Base-by-base conservation (phyloP, 2,329 filamentous ascomycete species). In the Botrytis cinerea region DNA sequence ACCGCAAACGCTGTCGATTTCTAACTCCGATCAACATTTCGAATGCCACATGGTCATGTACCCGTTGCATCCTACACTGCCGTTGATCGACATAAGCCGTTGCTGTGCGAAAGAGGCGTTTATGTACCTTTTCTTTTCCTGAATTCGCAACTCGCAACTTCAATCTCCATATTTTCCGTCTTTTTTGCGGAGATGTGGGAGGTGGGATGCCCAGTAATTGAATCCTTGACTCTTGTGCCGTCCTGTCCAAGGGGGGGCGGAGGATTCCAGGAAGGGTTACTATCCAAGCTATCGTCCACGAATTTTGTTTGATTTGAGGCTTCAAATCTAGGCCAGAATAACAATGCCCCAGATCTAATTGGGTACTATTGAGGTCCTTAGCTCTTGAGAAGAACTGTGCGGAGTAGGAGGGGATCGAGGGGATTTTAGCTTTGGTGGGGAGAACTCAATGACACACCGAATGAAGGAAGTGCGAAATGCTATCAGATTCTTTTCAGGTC, bases 181-280 rank as follows among this genome's bases (percentile, higher is more conserved):
- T 40, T 51, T 51, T 51, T 51, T 51, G 69, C 57, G 59, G 69
- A 71, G 57, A 32, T 71, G 69, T 63, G 66, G 66, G 69, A 61
- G 54, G 66, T 68, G 66, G 64, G 46, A 68, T 57, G 48, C 35
- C 38, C 35, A 16, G 48, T 32, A 28, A 32, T 9, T 8, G 35
- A 32, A 40, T 28, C 66, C 48, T 68, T 57, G 48, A 57, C 35
- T 57, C 46, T 63, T 40, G 18, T 40, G 43, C 40, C 32, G n/a
- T 46, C 22, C 22, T 71, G 25, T 16, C 16, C 20, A 48, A 18
- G 54, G n/a, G 54, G 20, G 43, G 32, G 22, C 54, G 57, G 57
- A 43, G 35, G 38, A n/a, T 54, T n/a, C 45, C 20, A 54, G 48
- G 64, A 57, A 45, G 14, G 40, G 38, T 9, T 28, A n/a, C 16